phyloP scores from a whole-genome alignment of 768 basidiomycete species.

The Lactarius sp. region DNA sequence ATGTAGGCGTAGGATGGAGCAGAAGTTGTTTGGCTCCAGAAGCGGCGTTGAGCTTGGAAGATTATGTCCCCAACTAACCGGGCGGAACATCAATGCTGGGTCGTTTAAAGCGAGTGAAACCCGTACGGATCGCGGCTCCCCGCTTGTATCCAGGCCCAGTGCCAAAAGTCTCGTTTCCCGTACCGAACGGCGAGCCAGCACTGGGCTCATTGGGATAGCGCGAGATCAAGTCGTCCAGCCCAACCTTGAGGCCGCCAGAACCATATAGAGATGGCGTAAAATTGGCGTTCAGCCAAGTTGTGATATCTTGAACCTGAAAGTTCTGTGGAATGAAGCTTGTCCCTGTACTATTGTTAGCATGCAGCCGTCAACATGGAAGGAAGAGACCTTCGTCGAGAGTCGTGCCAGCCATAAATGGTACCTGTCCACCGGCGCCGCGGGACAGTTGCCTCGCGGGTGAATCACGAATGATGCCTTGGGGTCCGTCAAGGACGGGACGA shows the following conservation, averaged over 20 bases:
- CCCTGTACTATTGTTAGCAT: constrained; percentile 27
- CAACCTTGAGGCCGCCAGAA: constrained; percentile 18
- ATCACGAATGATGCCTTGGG: constrained; percentile 38
- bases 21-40: constrained; percentile 39
- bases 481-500: constrained; percentile 41
- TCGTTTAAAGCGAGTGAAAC: neutral
- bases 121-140: constrained; percentile 31
- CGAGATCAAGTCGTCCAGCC: constrained; percentile 31
- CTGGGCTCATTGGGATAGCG: constrained; percentile 42
- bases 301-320: constrained; percentile 7
- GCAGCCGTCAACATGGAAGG: neutral
- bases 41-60: constrained; percentile 39
- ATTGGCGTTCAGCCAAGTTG: constrained; percentile 12
- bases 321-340: constrained; percentile 35
- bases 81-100: neutral
- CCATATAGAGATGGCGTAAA: constrained; percentile 22
- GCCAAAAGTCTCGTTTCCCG: constrained; percentile 44
- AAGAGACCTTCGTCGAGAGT: constrained; percentile 43
- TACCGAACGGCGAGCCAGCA: constrained; percentile 43
- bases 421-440: constrained; percentile 33
- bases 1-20: constrained; percentile 40
- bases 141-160: constrained; percentile 39
- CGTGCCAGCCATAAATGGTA: constrained; percentile 45
- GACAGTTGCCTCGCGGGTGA: constrained; percentile 35
- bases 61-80: constrained; percentile 36